These are phyloP conservation scores for Limonium bicolor DNA, from an alignment of 148 eudicot genomes.

Conservation along the genomic window DNA sequence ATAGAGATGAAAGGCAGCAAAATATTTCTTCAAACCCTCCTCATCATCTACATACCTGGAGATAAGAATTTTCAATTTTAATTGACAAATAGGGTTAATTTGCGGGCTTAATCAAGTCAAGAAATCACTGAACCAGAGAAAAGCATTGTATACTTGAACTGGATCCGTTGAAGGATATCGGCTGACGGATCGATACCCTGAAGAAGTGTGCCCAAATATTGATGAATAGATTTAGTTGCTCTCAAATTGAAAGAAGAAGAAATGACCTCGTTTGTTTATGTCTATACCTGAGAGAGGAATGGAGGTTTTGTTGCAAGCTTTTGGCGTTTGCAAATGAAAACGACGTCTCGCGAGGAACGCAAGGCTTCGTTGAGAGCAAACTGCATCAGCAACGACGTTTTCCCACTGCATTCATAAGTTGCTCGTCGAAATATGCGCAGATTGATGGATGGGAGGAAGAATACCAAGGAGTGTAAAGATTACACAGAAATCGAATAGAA, in stretches of 20 bases:
- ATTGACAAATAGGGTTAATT: neutral
- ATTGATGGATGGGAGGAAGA: neutral
- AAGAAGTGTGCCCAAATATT: slow-evolving; percentile 1
- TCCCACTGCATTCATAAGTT: slow-evolving; percentile 36
- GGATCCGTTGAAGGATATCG: slow-evolving; percentile 33
- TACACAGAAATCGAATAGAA: neutral
- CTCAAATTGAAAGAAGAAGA: neutral
- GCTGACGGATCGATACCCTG: slow-evolving; percentile 60
- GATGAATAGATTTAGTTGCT: neutral
- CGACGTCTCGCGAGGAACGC: slow-evolving; percentile 14
- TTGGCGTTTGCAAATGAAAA: slow-evolving; percentile 47
- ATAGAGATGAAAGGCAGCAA: slow-evolving; percentile 71
- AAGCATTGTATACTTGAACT: slow-evolving; percentile 42
- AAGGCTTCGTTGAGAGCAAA: slow-evolving; percentile 37
- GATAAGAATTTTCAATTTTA: neutral
- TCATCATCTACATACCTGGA: slow-evolving; percentile 79
- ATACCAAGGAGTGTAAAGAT: neutral
- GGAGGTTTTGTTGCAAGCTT: slow-evolving; percentile 43
- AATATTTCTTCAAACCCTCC: slow-evolving; percentile 49
- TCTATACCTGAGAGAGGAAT: slow-evolving; percentile 47
- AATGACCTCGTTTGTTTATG: neutral
- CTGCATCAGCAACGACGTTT: slow-evolving; percentile 76
- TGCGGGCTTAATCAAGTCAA: neutral
- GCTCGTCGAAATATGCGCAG: neutral
- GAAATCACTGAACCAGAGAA: neutral